Conservation (phyloP, 371 early-diverging fungal species). For the Funneliformis caledonium region DNA sequence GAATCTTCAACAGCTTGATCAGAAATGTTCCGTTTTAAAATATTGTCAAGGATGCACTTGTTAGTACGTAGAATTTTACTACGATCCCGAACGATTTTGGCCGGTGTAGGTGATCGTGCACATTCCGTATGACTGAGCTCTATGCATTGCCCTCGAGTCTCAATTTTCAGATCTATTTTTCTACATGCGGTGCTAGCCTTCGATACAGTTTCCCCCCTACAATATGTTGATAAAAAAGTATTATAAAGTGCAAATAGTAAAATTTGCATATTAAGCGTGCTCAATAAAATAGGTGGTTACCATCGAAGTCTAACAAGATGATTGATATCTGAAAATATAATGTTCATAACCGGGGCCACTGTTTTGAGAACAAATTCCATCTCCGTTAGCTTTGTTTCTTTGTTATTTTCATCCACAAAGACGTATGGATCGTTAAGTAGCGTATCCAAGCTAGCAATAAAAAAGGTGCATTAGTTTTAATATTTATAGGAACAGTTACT, state of each 20-base stretch:
- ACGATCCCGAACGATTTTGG: background rate
- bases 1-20: constrained; percentile 14
- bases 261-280: background rate
- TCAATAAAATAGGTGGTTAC: constrained; percentile 2
- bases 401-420: background rate
- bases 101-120: background rate
- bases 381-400: background rate
- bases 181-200: background rate
- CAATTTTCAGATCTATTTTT: constrained; percentile 24
- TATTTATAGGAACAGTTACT: background rate
- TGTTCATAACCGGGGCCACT: constrained; percentile 3
- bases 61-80: constrained; percentile 16
- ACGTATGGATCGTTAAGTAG: constrained; percentile 4
- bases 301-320: constrained; percentile 12
- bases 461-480: background rate
- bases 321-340: constrained; percentile 15
- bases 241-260: background rate
- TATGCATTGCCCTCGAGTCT: background rate
- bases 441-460: constrained; percentile 15
- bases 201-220: constrained; percentile 4
- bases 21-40: background rate
- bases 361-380: constrained; percentile 9
- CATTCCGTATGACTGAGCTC: constrained; percentile 34
- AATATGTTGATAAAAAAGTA: background rate
- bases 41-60: constrained; percentile 30